These are phyloP conservation scores for Macrocybe gigantea DNA, from an alignment of 768 basidiomycete genomes.

Conservation along the genomic window DNA sequence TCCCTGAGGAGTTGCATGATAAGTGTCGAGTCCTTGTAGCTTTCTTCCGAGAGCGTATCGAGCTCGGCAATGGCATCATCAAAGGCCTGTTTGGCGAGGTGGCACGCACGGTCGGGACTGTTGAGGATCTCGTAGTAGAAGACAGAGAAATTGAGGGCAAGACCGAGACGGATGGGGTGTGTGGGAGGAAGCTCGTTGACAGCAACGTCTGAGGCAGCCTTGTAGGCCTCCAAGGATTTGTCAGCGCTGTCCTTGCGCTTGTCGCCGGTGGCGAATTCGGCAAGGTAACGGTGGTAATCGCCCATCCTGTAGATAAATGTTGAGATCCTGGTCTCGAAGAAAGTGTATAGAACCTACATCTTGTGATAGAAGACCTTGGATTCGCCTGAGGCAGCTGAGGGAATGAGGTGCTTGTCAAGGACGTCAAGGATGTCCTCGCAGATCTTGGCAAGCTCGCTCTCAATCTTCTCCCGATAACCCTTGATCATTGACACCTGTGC, in stretches of 20 bases:
- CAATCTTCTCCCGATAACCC: conserved; percentile 96
- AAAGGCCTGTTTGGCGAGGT: conserved; percentile 98
- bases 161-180: conserved; percentile 97
- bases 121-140: conserved; percentile 99
- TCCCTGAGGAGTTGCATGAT: conserved; percentile 97
- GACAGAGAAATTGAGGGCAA: conserved; percentile 98
- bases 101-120: conserved; percentile 97
- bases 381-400: conserved; percentile 93
- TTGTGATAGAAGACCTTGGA: conserved; percentile 99
- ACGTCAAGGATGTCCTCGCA: conserved; percentile 98
- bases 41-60: conserved; percentile 97
- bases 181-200: conserved; percentile 93
- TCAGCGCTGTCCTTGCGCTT: conserved; percentile 96
- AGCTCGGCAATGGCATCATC: conserved; percentile 99
- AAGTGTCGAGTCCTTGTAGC: conserved; percentile 98
- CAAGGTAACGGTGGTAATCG: conserved; percentile 98
- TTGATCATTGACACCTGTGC: conserved; percentile 97
- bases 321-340: conserved; percentile 12
- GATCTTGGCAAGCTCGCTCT: conserved; percentile 94
- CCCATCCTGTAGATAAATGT: conserved; percentile 70
- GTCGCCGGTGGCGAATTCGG: conserved; percentile 97
- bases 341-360: conserved; percentile 54
- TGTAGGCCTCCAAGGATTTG: conserved; percentile 96
- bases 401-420: conserved; percentile 96
- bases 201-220: conserved; percentile 95